phyloP scores from a whole-genome alignment of 169 alveolate species.

The Plasmodium coatneyi region DNA sequence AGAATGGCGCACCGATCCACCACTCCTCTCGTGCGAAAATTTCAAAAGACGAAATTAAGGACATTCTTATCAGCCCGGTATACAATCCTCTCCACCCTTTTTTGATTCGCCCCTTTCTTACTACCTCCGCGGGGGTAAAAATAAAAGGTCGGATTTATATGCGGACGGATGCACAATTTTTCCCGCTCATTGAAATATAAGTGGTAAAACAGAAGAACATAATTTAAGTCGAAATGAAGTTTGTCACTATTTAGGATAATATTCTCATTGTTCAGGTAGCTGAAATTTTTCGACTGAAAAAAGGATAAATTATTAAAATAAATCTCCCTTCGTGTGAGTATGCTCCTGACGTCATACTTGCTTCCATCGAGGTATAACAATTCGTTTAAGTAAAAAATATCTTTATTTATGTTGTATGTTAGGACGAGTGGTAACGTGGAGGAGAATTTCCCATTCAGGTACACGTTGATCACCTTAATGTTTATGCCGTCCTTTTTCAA shows the following conservation, averaged over 20 bases:
- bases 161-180: slow-evolving; percentile 12
- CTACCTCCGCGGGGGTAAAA: background rate
- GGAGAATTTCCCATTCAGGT: slow-evolving; percentile 59
- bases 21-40: background rate
- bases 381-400: slow-evolving; percentile 34
- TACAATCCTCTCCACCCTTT: slow-evolving; percentile 38
- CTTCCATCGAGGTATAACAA: slow-evolving; percentile 20
- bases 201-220: slow-evolving; percentile 48
- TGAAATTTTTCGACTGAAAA: slow-evolving; percentile 30
- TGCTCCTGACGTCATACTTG: background rate
- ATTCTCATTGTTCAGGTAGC: slow-evolving; percentile 44
- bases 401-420: slow-evolving; percentile 49
- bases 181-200: slow-evolving; percentile 33
- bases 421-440: slow-evolving; percentile 27
- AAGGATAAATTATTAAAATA: slow-evolving; percentile 20
- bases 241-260: slow-evolving; percentile 50
- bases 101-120: slow-evolving; percentile 5
- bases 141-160: slow-evolving; percentile 25
- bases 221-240: slow-evolving; percentile 40
- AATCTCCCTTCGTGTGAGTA: slow-evolving; percentile 10
- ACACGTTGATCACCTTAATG: slow-evolving; percentile 20
- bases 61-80: slow-evolving; percentile 42
- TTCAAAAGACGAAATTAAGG: slow-evolving; percentile 57
- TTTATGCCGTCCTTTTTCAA: slow-evolving; percentile 7
- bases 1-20: background rate